Conservation (phyloP, 441 rosid genomes). For the Populus hybrid region DNA sequence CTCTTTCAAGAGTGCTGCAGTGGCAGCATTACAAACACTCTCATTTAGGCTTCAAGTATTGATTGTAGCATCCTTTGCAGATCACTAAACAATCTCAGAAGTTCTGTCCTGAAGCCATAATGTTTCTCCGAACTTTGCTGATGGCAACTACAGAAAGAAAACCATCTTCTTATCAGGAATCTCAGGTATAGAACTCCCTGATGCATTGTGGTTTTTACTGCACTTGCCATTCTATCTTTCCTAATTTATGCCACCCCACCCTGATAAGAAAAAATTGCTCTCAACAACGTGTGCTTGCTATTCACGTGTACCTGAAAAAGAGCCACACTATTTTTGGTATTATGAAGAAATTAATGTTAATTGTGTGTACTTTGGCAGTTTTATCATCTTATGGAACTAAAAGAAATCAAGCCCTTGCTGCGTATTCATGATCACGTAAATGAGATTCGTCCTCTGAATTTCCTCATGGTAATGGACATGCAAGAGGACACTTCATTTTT, state of each 20-base stretch:
- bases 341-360: constrained; percentile 2
- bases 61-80: constrained; percentile 29
- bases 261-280: neutral
- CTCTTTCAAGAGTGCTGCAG: neutral
- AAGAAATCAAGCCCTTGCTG: constrained; percentile 54
- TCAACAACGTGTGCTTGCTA: neutral
- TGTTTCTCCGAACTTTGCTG: constrained; percentile 60
- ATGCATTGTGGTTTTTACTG: neutral
- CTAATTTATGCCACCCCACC: neutral
- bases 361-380: constrained; percentile 44
- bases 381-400: constrained; percentile 55
- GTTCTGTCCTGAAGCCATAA: constrained; percentile 81
- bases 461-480: constrained; percentile 57
- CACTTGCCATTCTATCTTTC: neutral
- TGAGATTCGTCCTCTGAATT: constrained; percentile 63
- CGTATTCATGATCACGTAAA: constrained; percentile 31
- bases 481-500: constrained; percentile 61
- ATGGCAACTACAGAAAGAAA: constrained; percentile 52
- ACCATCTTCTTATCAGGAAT: constrained; percentile 37
- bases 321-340: neutral
- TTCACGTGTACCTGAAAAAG: neutral
- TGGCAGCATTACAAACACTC: neutral
- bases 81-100: constrained; percentile 63
- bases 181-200: constrained; percentile 48
- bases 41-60: neutral